Percentiles rank a stretch among this genome's conserved stretches.
phyloP scores from a whole-genome alignment of 306 rosid genomes.

The Vachellia pachyceras region DNA sequence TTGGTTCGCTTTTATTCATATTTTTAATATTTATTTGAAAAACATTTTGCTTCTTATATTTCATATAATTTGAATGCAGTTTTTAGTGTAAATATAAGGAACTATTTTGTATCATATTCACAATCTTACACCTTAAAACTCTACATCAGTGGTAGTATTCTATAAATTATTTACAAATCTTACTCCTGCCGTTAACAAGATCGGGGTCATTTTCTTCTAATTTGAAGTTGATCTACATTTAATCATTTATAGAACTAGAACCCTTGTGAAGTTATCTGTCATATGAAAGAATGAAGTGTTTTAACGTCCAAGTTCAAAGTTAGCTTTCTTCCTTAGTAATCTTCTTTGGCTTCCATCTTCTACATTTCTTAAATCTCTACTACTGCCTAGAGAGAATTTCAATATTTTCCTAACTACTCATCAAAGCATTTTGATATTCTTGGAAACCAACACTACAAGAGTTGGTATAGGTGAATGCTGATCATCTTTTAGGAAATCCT shows the following conservation, averaged over 20 bases:
- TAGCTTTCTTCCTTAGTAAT: not conserved
- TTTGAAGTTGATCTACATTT: not conserved
- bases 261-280: not conserved
- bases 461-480: not conserved
- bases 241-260: not conserved
- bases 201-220: not conserved
- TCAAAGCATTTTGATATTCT: not conserved
- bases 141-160: not conserved
- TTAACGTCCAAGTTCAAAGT: not conserved
- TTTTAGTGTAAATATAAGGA: not conserved
- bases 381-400: not conserved
- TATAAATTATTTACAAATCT: constrained; percentile 10
- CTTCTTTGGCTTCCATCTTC: not conserved
- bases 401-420: not conserved
- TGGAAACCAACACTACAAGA: not conserved
- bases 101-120: not conserved
- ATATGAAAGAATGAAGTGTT: not conserved
- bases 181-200: not conserved
- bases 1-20: not conserved
- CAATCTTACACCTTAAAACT: not conserved
- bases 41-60: not conserved
- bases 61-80: not conserved
- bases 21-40: not conserved
- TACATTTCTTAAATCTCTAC: not conserved
- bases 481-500: not conserved